Percentiles rank a stretch among this genome's conserved stretches.
Evolutionary conservation across 768 basidiomycete genomes (phyloP).

Genomic region (Boletus subparvulus): DNA sequence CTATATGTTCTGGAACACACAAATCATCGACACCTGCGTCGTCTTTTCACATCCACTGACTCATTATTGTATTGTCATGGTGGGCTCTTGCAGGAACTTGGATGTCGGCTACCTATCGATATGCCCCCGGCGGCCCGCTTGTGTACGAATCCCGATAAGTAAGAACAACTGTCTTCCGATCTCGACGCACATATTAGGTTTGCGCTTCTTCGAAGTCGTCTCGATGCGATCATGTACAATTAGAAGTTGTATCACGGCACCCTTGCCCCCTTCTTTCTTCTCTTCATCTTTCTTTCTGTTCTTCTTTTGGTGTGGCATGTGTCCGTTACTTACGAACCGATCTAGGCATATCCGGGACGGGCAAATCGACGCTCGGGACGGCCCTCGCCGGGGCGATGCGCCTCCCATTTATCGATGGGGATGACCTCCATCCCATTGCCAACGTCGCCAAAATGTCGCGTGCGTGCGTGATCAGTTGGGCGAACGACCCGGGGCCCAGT

Average conservation of each 20-base stretch:
- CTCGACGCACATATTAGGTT: neutral
- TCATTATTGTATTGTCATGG: too few species aligned
- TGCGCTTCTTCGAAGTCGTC: neutral
- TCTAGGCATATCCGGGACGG: slow-evolving; percentile 73
- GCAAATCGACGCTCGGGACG: slow-evolving; percentile 68
- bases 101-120: neutral
- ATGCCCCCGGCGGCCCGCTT: neutral
- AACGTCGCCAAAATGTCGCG: slow-evolving; percentile 78
- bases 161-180: neutral
- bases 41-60: too few species aligned
- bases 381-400: slow-evolving; percentile 58
- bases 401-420: slow-evolving; percentile 86
- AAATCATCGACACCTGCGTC: too few species aligned
- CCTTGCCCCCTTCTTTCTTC: too few species aligned
- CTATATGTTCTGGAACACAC: too few species aligned
- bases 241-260: neutral
- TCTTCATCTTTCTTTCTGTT: neutral
- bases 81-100: too few species aligned
- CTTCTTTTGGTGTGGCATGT: neutral
- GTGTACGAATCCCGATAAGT: too few species aligned
- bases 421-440: slow-evolving; percentile 75
- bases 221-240: neutral
- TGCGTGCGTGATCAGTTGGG: slow-evolving; percentile 8
- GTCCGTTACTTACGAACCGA: neutral
- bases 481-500: too few species aligned